These are phyloP conservation scores for Beta macrorhiza DNA, from an alignment of 179 eudicot species.

Conservation along the genomic window DNA sequence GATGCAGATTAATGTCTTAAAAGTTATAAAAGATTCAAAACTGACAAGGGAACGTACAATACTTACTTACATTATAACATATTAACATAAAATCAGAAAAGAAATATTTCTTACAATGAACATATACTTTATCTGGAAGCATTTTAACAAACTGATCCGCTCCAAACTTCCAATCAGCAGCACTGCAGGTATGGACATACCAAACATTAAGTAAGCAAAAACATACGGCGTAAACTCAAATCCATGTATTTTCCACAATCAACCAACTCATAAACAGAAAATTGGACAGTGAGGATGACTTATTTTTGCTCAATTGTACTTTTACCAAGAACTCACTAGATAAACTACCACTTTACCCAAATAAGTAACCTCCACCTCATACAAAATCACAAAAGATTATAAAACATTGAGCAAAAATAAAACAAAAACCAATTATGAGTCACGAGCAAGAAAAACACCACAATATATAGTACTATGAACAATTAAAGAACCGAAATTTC, in stretches of 20 bases:
- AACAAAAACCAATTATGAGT: neutral
- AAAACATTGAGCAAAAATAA: neutral
- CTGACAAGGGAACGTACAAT: neutral
- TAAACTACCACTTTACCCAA: neutral
- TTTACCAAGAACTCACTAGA: neutral
- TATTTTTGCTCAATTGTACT: neutral
- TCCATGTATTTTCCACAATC: neutral
- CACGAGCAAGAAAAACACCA: neutral
- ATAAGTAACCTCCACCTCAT: neutral
- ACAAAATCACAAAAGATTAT: neutral
- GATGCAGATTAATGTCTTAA: neutral
- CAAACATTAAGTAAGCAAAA: slow-evolving; percentile 16
- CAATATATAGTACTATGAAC: neutral
- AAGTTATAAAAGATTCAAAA: neutral
- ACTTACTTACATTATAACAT: neutral
- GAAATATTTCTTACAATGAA: slow-evolving; percentile 73
- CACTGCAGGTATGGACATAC: slow-evolving; percentile 48
- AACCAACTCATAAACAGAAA: neutral
- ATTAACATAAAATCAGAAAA: neutral
- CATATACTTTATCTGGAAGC: slow-evolving; percentile 86
- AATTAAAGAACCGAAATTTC: slow-evolving; percentile 1
- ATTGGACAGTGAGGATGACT: neutral
- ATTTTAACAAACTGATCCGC: slow-evolving; percentile 78
- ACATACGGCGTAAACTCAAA: neutral
- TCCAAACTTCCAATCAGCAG: slow-evolving; percentile 85